Base-by-base conservation (phyloP, 345 rosid genomes). In the Hibiscus trionum region DNA sequence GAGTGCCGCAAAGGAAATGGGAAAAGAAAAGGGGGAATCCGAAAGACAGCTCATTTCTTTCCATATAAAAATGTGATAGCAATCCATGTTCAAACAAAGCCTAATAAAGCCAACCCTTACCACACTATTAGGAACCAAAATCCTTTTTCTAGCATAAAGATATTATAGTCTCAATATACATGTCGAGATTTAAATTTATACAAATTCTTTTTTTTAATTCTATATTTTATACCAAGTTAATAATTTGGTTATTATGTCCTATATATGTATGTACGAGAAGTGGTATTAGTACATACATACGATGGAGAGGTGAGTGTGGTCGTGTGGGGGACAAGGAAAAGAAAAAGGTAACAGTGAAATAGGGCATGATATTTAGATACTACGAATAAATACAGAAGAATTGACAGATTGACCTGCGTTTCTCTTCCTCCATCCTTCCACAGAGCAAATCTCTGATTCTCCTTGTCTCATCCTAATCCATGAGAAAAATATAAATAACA, bases 391-490 rank as follows among this genome's bases (percentile, higher is more conserved):
- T 77, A 80, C 86, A 81, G 82, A 81, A 61, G 84, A 84, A 76
- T 81, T 81, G 88, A 86, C 90, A 83, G 88, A 84, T 85, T 84
- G 89, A 82, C 89, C 85, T 83, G 77, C 66, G 79, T 79, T 78
- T 75, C 16, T 75, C 16, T 76, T 73, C 81, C 65, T 76, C 71
- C 72, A 70, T 39, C 61, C 70, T n/a, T n/a, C 19, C 74, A 24
- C 66, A 70, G 64, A 55, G 70, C 75, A 82, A 82, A 78, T 76
- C 86, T 83, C 84, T 79, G 84, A 82, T 77, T 80, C 88, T 77
- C 80, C 80, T 81, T 81, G 86, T 84, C 87, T 78, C 84, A 80
- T 73, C 60, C 79, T 19, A 55, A 55, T 55, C 4, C 75, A 70
- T 59, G 63, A 77, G 72, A 55, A 27, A 72, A 35, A 60, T 74